Evolutionary conservation across 139 green algal genomes (phyloP).

Genomic region (Ostreobium quekettii): DNA sequence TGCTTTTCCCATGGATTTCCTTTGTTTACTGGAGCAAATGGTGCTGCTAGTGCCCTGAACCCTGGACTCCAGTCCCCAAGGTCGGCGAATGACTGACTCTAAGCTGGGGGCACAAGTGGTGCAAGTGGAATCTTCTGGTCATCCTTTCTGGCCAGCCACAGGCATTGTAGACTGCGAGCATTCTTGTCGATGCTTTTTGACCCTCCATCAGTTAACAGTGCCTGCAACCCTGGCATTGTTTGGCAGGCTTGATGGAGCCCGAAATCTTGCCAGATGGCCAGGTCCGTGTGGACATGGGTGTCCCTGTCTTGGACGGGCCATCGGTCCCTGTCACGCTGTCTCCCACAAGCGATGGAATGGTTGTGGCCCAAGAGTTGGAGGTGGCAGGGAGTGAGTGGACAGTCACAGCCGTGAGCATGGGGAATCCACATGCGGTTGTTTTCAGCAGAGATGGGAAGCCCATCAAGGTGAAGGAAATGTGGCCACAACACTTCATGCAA

Average conservation of each 20-base stretch:
- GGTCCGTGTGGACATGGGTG: conserved; percentile 94
- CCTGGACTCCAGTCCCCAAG: too few relatives aligned
- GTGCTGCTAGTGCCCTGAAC: too few relatives aligned
- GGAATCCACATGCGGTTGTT: conserved; percentile 91
- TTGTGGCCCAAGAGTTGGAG: conserved; percentile 57
- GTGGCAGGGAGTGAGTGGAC: conserved; percentile 68
- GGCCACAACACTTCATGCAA: neutral
- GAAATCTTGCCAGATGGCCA: conserved; percentile 78
- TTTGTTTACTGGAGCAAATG: too few relatives aligned
- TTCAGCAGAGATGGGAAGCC: conserved; percentile 55
- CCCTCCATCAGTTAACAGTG: neutral
- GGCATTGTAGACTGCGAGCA: too few relatives aligned
- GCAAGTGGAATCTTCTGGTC: too few relatives aligned
- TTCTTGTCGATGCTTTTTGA: neutral
- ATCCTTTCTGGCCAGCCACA: too few relatives aligned
- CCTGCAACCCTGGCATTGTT: neutral
- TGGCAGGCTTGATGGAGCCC: conserved; percentile 81
- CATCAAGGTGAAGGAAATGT: conserved; percentile 45
- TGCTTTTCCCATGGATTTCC: too few relatives aligned
- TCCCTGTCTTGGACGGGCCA: conserved; percentile 66
- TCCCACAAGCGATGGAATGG: conserved; percentile 45
- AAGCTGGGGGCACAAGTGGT: too few relatives aligned
- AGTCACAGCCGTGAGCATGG: conserved; percentile 92
- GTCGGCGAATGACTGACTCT: too few relatives aligned
- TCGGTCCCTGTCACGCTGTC: conserved; percentile 78